Evolutionary conservation across 305 asterid species (phyloP), one percentile per base, ranked within the genome.

Genomic region (Fraxinus albicans): DNA sequence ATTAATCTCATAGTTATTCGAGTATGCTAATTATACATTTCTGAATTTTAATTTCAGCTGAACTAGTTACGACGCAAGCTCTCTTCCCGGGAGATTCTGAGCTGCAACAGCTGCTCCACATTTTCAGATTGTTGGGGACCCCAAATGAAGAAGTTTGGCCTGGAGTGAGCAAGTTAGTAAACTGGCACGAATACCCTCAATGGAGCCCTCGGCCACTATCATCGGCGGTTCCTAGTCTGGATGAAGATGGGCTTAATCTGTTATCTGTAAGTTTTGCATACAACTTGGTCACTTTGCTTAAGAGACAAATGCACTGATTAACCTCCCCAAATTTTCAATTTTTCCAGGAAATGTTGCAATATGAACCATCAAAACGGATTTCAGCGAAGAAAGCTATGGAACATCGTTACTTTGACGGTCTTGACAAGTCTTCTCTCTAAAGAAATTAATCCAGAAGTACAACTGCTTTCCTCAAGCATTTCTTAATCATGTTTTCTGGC

Each of bases 361-460:
- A 93, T 78, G 98, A 96, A 77, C 99, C 99, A 80, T 79, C 97
- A 17, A 92, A 87, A 86, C 90, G 99, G 90, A 94, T 96, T 85
- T 96, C 99, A 40, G 99, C 99, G 1, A 96, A 96, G 95, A 93
- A 90, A 87, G 99, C 99, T 21, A 91, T 96, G 99, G 99, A 94
- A 31, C 99, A 96, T 85, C 93, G 92, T 65, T 96, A 94, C 74
- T 96, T 96, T n/a, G 96, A 92, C 80, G 96, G 93, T 83, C 93
- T 96, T 15, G 97, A 92, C 92, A 94, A 96, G 81, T 50, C 90
- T 9, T 40, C 0, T 9, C 88, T 88, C 76, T 89, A 80, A 84
- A 78, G 36, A 47, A 27, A 72, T 72, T 72, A 72, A 72, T 72
- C 76, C 76, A 31, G 40, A 29, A 29, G 40, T 69, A 31, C 4